Evolutionary conservation across 805 yeast species (phyloP), one percentile per base, ranked within the genome.

Genomic region (Wickerhamiella kurtzmanii): DNA sequence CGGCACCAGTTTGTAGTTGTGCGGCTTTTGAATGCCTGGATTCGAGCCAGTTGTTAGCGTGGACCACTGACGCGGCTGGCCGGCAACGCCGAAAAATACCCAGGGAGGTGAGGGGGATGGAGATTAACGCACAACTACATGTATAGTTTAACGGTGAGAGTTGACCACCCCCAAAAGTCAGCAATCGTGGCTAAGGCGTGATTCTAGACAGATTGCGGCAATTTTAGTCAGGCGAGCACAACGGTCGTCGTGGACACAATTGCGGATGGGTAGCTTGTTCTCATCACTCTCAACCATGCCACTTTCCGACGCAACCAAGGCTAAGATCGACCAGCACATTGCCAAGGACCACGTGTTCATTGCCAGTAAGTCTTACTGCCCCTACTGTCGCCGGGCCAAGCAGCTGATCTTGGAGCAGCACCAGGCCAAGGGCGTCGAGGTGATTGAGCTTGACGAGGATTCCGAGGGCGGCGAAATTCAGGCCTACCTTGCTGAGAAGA

Each of bases 391-490:
- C 53, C 71, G 60, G 61, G 73, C 66, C 57, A 78, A 71, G 70
- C 58, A 60, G 48, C 65, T 77, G 25, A 53, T 72, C 18, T 54
- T 61, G 20, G 61, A 71, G 48, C 64, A 67, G 32, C 74, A 76
- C 36, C 75, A 76, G 13, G 20, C 41, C n/a, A 18, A 38, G 16
- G 74, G 56, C 40, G 55, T 52, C 41, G 47, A 50, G 47, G 53
- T 60, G 28, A 48, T 60, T 25, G 64, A 60, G 55, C 58, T 63
- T 37, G 64, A 62, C 50, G 52, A 48, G 44, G 43, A 51, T 49
- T 73, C 66, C n/a, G 88, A 86, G 50, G 96, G 96, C 48, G 66
- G 69, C 43, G 88, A 80, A 28, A 76, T 87, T 56, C 96, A 88
- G 69, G 80, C 69, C 44, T 94, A 94, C 54, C 72, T 89, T 50